Base-by-base conservation (phyloP, 176 grass and related monocot genomes). In the Raddia distichophylla region DNA sequence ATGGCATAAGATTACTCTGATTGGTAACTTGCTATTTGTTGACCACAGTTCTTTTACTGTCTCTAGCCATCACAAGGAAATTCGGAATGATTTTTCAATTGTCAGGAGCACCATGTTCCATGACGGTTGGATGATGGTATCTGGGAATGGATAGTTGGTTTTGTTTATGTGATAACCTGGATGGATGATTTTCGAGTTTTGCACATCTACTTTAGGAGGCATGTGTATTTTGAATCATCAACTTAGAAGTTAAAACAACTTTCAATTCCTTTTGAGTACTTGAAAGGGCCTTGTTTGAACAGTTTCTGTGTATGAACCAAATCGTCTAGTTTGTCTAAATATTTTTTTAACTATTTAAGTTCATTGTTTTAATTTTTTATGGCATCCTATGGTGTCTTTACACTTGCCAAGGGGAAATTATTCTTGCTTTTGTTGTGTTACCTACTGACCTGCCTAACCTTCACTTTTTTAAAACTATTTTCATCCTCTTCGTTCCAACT, bases 131-230 rank as follows among this genome's bases (percentile, higher is more conserved):
- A 64, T 22, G 43, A 49, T 16, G 13, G 33, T 64, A 8, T 12
- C 34, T 18, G 6, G 13, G 80, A 62, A 65, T 45, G 34, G 3
- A 22, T 16, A 55, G 5, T 74, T 10, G 34, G 3, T 32, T 74
- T 19, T 60, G 13, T 68, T 58, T 44, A 57, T 68, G 34, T 14
- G 10, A 49, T 47, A 81, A 81, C 7, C 8, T 48, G 9, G 67
- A 82, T 60, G 35, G 17, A 82, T 60, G 35, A 17, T n/a, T 82
- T 84, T 67, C n/a, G 47, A 56, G 57, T 50, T 65, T 65, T 83
- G n/a, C 2, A 55, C 42, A 6, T 33, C 15, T 75, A 20, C 19
- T 65, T 75, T 1, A 74, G 33, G 69, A 54, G 80, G 12, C 33
- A 42, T 59, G 14, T 62, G 44, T 43, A 61, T 43, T 82, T 51